These are phyloP conservation scores for maize (Zea mays) DNA, from an alignment of 176 grass and related monocot genomes.

Conservation along the genomic window Zm-B73-REFERENCE-NAM-5.0 NC_050099.1:227793501-227794000, in stretches of 20 bases:
- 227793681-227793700: conserved; percentile 6
- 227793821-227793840: conserved; percentile 3
- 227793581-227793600: conserved; percentile 23
- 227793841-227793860: conserved; percentile 6
- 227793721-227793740: conserved; percentile 34
- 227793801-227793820: neutral
- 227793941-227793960: conserved; percentile 2
- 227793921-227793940: conserved; percentile 11
- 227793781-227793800: neutral
- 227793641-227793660: conserved; percentile 34
- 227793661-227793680: conserved; percentile 39
- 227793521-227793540: conserved; percentile 27
- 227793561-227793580: conserved; percentile 34
- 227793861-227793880: neutral
- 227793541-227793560: neutral
- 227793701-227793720: conserved; percentile 9
- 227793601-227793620: neutral
- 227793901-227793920: conserved; percentile 22
- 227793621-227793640: conserved; percentile 24
- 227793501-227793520: conserved; percentile 12
- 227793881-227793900: neutral
- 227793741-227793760: conserved; percentile 31
- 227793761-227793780: conserved; percentile 18
- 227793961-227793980: conserved; percentile 4
- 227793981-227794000: conserved; percentile 30